Evolutionary conservation across 805 yeast species (phyloP).

Genomic region (Starmera caribaea): DNA sequence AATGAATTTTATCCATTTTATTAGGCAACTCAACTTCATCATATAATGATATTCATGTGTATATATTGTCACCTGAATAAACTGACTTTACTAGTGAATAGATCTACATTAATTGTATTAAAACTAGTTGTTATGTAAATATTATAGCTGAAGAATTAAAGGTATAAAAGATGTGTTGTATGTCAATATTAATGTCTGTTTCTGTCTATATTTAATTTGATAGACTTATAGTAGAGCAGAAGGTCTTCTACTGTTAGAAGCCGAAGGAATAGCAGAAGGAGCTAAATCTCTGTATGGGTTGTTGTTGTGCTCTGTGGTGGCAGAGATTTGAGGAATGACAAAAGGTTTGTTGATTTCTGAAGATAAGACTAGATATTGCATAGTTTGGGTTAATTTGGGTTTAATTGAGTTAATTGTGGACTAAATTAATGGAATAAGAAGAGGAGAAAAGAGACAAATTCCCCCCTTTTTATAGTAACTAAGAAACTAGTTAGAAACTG

Average conservation of each 20-base stretch:
- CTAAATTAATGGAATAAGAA: no score
- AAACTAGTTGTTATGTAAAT: no score
- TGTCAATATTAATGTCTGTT: no score
- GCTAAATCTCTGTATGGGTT: background rate
- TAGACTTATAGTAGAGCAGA: background rate
- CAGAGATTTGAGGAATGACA: slow-evolving; percentile 52
- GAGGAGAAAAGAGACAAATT: no score
- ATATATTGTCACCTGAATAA: background rate
- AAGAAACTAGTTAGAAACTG: no score
- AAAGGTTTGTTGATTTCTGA: slow-evolving; percentile 53
- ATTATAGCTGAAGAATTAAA: no score
- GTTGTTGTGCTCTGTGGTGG: background rate
- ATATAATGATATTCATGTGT: no score
- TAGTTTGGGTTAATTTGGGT: slow-evolving; percentile 2
- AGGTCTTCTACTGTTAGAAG: background rate
- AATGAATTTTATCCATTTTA: slow-evolving; percentile 49
- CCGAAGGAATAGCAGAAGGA: background rate
- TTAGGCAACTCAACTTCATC: background rate
- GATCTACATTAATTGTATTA: no score
- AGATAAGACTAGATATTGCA: slow-evolving; percentile 42
- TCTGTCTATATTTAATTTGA: no score
- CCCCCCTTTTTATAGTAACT: no score
- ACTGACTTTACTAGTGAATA: background rate
- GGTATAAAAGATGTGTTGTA: no score
- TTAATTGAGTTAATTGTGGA: background rate